phyloP scores from a whole-genome alignment of 345 rosid species.

The Dimocarpus longan region DNA sequence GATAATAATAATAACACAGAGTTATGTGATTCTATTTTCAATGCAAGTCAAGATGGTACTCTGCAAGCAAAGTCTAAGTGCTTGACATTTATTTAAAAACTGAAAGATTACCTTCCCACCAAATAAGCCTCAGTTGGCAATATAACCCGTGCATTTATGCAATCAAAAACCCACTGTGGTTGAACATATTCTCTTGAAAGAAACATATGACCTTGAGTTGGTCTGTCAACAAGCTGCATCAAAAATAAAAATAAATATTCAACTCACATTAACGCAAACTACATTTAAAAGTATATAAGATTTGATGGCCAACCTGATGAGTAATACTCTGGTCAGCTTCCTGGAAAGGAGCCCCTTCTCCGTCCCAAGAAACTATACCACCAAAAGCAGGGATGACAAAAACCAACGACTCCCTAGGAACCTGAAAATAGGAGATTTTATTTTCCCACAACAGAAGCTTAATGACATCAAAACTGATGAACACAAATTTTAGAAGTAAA shows the following conservation, averaged over 20 bases:
- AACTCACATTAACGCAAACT: not conserved
- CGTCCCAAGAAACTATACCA: constrained; percentile 94
- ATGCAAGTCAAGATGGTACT: not conserved
- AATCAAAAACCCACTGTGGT: constrained; percentile 95
- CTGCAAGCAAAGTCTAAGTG: not conserved
- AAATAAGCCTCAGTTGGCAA: constrained; percentile 70
- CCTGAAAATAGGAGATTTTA: constrained; percentile 43
- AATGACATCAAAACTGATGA: constrained; percentile 10
- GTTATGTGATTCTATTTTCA: not conserved
- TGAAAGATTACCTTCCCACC: constrained; percentile 70
- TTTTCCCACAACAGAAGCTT: not conserved
- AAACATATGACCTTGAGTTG: constrained; percentile 77
- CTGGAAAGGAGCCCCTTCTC: constrained; percentile 82
- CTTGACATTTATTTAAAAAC: not conserved
- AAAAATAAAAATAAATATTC: constrained; percentile 17
- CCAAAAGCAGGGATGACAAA: constrained; percentile 95
- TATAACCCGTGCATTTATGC: constrained; percentile 71
- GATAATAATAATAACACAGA: not conserved
- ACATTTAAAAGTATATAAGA: not conserved
- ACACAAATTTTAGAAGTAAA: not conserved
- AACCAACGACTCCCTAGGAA: constrained; percentile 91
- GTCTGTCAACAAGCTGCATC: constrained; percentile 86
- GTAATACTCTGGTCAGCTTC: constrained; percentile 85
- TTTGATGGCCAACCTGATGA: constrained; percentile 68
- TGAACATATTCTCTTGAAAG: constrained; percentile 88